phyloP scores from a whole-genome alignment of 768 basidiomycete species.

The Boletus patriciae region DNA sequence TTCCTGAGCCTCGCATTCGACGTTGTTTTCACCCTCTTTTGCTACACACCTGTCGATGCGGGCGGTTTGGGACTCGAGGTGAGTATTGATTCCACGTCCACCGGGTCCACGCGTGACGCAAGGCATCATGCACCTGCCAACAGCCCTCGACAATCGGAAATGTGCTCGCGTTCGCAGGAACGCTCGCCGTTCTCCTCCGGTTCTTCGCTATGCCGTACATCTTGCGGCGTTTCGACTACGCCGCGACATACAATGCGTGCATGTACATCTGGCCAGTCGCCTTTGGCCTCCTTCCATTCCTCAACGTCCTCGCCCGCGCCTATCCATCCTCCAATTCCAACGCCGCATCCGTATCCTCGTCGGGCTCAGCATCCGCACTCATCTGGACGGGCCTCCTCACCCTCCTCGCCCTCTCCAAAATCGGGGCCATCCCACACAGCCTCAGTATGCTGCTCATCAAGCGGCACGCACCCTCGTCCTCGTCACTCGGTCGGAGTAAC shows the following conservation, averaged over 20 bases:
- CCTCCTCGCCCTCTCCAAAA: conserved; percentile 40
- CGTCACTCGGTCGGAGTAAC: conserved; percentile 34
- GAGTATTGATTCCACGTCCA: too few species aligned
- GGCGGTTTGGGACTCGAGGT: too few species aligned
- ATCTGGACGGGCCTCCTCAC: conserved; percentile 51
- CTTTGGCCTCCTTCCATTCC: conserved; percentile 48
- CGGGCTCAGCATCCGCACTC: conserved; percentile 19
- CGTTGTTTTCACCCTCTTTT: too few species aligned
- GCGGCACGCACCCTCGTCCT: conserved; percentile 29
- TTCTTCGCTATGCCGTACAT: conserved; percentile 53
- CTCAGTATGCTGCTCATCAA: conserved; percentile 64
- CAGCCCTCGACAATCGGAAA: conserved; percentile 59
- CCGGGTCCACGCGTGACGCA: too few species aligned
- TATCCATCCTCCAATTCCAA: conserved; percentile 1
- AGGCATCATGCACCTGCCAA: neutral
- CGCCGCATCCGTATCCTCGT: conserved; percentile 11
- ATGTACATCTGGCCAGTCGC: conserved; percentile 55
- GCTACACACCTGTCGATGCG: too few species aligned
- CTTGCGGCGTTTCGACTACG: conserved; percentile 47
- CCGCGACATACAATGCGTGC: conserved; percentile 50
- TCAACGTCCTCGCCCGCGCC: conserved; percentile 48
- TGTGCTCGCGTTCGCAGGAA: conserved; percentile 52
- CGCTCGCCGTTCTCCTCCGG: conserved; percentile 48
- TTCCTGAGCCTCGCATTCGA: too few species aligned
- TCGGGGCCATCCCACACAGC: conserved; percentile 32